Percentiles rank a stretch among this genome's conserved stretches.
Conservation (phyloP, 495 filamentous ascomycete species). For the Annulohypoxylon maeteangense region DNA sequence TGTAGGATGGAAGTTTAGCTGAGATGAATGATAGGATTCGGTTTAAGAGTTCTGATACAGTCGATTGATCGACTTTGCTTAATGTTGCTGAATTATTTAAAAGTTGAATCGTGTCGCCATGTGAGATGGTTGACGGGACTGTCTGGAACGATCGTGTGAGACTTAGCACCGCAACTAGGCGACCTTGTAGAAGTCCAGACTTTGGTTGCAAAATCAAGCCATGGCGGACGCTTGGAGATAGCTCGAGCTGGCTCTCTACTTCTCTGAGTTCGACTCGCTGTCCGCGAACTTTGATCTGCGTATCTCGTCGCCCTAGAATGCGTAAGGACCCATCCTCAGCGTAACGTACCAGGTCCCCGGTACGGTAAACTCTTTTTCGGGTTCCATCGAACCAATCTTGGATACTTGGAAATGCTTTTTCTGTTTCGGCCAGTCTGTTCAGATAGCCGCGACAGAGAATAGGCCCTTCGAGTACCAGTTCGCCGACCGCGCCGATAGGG, state of each 20-base stretch:
- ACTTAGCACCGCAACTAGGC: background rate
- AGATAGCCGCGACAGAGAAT: background rate
- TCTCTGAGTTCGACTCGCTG: background rate
- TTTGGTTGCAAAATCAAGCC: background rate
- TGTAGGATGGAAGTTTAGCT: background rate
- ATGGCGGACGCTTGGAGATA: background rate
- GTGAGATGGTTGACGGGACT: background rate
- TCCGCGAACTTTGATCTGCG: background rate
- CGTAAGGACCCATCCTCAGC: background rate
- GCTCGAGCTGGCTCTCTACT: background rate
- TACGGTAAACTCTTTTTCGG: background rate
- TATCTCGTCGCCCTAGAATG: background rate
- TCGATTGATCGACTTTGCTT: background rate
- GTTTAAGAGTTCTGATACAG: background rate
- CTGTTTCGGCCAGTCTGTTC: background rate
- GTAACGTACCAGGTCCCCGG: background rate
- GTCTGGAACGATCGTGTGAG: background rate
- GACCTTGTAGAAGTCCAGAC: background rate
- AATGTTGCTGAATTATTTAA: background rate
- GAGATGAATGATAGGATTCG: background rate
- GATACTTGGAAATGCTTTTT: background rate
- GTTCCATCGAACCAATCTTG: background rate
- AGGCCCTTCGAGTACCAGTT: background rate
- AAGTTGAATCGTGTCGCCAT: background rate
- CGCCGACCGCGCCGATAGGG: background rate